These are phyloP conservation scores for Alternaria incomplexa DNA, from an alignment of 2,329 filamentous ascomycete genomes.

Conservation along the genomic window DNA sequence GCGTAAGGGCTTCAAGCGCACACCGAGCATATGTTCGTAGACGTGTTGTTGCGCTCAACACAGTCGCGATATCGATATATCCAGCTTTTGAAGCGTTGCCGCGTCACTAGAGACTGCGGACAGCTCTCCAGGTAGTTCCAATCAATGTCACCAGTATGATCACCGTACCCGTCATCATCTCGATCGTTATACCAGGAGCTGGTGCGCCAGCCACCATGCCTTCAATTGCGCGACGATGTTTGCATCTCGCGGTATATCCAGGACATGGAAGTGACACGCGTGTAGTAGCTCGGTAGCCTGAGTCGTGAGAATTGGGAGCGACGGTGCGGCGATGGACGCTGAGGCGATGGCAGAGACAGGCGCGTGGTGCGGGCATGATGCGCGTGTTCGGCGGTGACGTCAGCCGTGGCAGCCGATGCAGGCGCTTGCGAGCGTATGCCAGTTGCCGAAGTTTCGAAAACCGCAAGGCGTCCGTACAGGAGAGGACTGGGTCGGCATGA, in stretches of 20 bases:
- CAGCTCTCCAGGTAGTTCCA: not conserved
- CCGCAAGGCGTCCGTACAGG: not conserved
- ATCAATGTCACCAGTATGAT: not conserved
- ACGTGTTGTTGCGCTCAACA: not conserved
- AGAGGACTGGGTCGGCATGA: not conserved
- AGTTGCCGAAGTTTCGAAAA: not conserved
- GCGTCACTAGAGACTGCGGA: not conserved
- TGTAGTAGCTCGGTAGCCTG: not conserved
- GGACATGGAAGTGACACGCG: not conserved
- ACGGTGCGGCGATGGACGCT: not conserved
- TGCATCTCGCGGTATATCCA: not conserved
- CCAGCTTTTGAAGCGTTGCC: not conserved
- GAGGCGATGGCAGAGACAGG: not conserved
- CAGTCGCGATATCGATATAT: not conserved
- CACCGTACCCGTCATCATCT: not conserved
- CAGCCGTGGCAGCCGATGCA: not conserved
- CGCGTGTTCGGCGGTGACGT: not conserved
- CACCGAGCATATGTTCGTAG: not conserved
- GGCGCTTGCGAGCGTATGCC: not conserved
- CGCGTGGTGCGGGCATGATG: not conserved
- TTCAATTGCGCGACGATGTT: not conserved
- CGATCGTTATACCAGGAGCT: not conserved
- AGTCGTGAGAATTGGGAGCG: not conserved
- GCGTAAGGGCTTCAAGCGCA: not conserved
- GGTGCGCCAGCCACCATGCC: not conserved